Evolutionary conservation across 2,329 filamentous ascomycete genomes (phyloP), one percentile per base, ranked within the genome.

Genomic region (Biscogniauxia marginata): DNA sequence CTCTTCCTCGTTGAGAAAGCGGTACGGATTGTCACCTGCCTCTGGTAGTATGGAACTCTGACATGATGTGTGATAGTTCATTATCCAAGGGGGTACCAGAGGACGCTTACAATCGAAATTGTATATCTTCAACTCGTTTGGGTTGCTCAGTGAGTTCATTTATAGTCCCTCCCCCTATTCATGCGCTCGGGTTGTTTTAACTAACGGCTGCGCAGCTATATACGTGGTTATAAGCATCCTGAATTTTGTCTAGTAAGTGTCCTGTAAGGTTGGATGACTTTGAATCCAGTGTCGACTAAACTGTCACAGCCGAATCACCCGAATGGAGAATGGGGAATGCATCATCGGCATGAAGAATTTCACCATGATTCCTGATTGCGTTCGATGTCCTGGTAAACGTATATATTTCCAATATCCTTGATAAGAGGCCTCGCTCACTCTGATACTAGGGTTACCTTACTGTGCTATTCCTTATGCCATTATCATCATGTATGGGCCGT

Each of bases 1-100:
- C 75, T 84, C 22, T 88, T 87, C 65, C 73, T 88, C 2, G 84
- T 85, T 1, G 85, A 88, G 67, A 85, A 84, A 70, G 84, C 81
- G 46, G 83, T 84, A 70, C 67, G 78, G 71, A 3, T 7, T 20
- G 47, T 18, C 43, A 2, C 13, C 4, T 6, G 48, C 18, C 34
- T 16, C 7, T n/a, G 18, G 16, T 18, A 13, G 3, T n/a, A 6
- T 39, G 19, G 18, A 25, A 16, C 11, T 19, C 19, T 19, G 23
- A 49, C 18, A 19, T 21, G 30, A 30, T 11, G n/a, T n/a, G n/a
- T n/a, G 13, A 16, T 46, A 84, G 79, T 81, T 84, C 61, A 84
- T 87, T 49, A 82, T 87, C 52, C 78, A 82, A 50, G 79, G 79
- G 23, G 76, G 75, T 11, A 70, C 73, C n/a, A 80, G 78, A 51